Evolutionary conservation across 2,329 filamentous ascomycete species (phyloP).

Genomic region (Colletotrichum limetticola): DNA sequence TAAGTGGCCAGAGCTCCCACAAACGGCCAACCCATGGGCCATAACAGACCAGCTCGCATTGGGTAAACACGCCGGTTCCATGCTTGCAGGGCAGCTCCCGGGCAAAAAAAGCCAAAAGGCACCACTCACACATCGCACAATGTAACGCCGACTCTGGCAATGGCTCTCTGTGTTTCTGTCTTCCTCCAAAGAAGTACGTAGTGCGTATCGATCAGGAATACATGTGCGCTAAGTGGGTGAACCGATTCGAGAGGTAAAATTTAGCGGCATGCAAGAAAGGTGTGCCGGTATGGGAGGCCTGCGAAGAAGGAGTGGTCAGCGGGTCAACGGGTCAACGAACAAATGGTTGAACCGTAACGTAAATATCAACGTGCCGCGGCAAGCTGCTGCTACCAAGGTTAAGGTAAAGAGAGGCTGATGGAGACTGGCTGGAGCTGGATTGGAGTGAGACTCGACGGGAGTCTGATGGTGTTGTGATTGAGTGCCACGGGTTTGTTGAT

Average conservation of each 20-base stretch:
- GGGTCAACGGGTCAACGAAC: background rate
- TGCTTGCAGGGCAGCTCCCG: background rate
- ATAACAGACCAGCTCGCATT: background rate
- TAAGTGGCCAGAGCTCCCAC: background rate
- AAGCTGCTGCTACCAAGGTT: background rate
- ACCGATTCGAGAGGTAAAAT: background rate
- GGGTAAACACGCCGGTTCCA: background rate
- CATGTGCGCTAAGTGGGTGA: background rate
- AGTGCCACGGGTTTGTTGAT: constrained; percentile 1
- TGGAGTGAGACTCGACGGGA: background rate
- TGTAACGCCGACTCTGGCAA: background rate
- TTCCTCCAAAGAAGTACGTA: background rate
- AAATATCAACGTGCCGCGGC: background rate
- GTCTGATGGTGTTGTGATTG: background rate
- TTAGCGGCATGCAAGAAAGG: background rate
- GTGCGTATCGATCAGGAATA: background rate
- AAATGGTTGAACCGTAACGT: background rate
- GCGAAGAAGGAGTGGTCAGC: background rate
- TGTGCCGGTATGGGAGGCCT: constrained; percentile 3
- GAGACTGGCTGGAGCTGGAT: background rate
- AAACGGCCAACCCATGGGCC: too few species aligned
- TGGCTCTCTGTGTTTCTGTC: background rate
- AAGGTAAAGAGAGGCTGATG: background rate
- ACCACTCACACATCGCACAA: background rate
- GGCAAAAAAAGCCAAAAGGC: background rate